A percentile compares a stretch with the other conserved stretches of the same genome.
Evolutionary conservation across 2,329 filamentous ascomycete species (phyloP).

Genomic region (Clonostachys chloroleuca): DNA sequence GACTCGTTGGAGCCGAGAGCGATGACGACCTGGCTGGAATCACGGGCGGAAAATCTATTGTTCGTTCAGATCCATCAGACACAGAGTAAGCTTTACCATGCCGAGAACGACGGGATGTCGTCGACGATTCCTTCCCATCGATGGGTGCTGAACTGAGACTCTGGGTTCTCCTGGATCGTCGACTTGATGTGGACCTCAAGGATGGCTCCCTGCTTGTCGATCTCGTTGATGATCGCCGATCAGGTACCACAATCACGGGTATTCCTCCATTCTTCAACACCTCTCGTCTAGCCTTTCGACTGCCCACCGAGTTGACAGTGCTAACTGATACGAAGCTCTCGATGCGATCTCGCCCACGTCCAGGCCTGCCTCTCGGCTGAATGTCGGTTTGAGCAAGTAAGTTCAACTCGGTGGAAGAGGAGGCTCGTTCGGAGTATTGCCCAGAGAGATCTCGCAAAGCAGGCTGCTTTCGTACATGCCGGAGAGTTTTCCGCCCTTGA

Average conservation of each 20-base stretch:
- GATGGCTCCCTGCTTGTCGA: constrained; percentile 48
- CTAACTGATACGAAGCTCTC: constrained; percentile 45
- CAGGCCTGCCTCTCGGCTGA: constrained; percentile 7
- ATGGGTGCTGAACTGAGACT: constrained; percentile 46
- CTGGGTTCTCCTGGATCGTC: constrained; percentile 45
- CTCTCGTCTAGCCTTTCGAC: constrained; percentile 51
- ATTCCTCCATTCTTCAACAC: constrained; percentile 56
- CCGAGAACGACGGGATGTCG: constrained; percentile 34
- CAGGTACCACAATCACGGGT: constrained; percentile 58
- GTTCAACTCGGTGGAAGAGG: not conserved
- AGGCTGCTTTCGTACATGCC: constrained; percentile 55
- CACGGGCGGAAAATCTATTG: constrained; percentile 55
- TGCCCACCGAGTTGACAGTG: constrained; percentile 45
- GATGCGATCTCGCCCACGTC: constrained; percentile 18
- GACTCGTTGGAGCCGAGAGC: constrained; percentile 57
- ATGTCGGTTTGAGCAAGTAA: not conserved
- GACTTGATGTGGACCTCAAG: constrained; percentile 57
- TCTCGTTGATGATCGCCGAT: constrained; percentile 49
- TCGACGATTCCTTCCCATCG: constrained; percentile 36
- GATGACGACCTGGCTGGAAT: constrained; percentile 56
- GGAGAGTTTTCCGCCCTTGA: constrained; percentile 48
- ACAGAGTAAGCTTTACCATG: constrained; percentile 38
- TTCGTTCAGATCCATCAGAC: constrained; percentile 47
- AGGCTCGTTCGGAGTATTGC: constrained; percentile 2
- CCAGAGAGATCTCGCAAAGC: constrained; percentile 39